Conservation (phyloP, 78 protist genomes). For the Dictyostelium citrinum region DNA sequence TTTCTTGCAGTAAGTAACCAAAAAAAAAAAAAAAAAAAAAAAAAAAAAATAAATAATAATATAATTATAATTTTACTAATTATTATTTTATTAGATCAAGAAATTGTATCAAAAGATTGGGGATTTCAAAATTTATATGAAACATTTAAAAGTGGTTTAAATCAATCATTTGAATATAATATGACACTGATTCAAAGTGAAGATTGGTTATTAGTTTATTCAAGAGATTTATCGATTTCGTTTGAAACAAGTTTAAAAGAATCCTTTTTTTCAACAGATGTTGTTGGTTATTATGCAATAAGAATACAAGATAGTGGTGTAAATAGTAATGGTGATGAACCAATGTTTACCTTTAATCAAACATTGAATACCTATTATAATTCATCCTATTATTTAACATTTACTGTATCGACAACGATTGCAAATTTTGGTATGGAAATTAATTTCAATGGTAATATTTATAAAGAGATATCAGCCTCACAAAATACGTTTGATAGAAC, state of each 20-base stretch:
- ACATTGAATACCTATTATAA: background rate
- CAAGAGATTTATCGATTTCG: background rate
- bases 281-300: constrained; percentile 6
- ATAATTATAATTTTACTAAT: background rate
- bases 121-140: background rate
- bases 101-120: constrained; percentile 5
- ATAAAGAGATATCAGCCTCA: background rate
- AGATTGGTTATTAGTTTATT: background rate
- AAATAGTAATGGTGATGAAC: background rate
- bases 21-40: background rate
- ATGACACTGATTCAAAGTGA: background rate
- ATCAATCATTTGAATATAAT: background rate
- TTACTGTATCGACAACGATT: background rate
- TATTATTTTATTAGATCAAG: background rate
- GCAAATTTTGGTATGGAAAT: background rate
- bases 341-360: background rate
- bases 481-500: background rate
- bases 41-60: background rate
- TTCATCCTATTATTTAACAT: background rate
- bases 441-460: background rate
- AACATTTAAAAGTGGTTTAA: background rate
- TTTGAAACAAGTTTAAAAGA: background rate
- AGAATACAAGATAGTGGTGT: background rate
- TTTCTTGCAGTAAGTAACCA: background rate
- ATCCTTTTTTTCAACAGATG: background rate